These are phyloP conservation scores for Claviceps cyperi DNA, from an alignment of 2,329 filamentous ascomycete genomes.

Conservation along the genomic window DNA sequence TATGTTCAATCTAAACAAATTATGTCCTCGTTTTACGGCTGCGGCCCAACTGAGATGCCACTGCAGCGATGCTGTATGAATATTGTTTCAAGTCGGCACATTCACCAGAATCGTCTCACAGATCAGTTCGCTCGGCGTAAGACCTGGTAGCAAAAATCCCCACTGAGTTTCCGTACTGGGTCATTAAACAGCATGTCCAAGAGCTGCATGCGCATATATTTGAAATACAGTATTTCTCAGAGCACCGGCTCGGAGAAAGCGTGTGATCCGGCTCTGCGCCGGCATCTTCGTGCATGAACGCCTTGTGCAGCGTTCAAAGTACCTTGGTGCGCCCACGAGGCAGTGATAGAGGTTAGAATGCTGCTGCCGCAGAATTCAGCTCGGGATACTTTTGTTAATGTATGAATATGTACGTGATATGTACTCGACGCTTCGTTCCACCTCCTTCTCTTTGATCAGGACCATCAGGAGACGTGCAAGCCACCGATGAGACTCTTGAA, in stretches of 20 bases:
- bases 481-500: conserved; percentile 2
- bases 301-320: neutral
- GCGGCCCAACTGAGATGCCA: neutral
- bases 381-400: neutral
- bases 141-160: neutral
- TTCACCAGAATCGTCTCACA: neutral
- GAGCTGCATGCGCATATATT: neutral
- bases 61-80: neutral
- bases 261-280: neutral
- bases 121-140: neutral
- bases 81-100: neutral
- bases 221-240: neutral
- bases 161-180: neutral
- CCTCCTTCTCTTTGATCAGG: neutral
- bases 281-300: neutral
- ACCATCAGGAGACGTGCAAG: conserved; percentile 3
- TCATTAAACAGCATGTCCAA: neutral
- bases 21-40: neutral
- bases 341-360: neutral
- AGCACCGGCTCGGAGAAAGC: neutral
- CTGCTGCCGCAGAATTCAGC: neutral
- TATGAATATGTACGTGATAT: neutral
- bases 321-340: neutral
- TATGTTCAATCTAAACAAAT: neutral
- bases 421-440: neutral